Base-by-base conservation (phyloP, 306 rosid genomes). In the Cucumis hystrix region DNA sequence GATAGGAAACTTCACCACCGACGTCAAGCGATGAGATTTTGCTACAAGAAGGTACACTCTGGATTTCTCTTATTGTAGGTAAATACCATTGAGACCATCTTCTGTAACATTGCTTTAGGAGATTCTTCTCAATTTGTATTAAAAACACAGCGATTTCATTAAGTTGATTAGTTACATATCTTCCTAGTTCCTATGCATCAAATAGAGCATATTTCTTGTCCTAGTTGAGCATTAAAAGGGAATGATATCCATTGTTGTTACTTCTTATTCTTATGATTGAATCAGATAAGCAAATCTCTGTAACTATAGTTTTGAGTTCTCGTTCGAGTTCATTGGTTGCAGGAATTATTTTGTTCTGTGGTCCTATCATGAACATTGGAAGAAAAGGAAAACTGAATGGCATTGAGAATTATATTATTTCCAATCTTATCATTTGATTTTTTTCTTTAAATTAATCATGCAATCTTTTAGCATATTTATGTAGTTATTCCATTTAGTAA, bases 1-100 rank as follows among this genome's bases (percentile, higher is more conserved):
- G 83, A 47, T 88, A 76, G 80, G 77, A 80, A 82, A 78, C 79
- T 40, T 59, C 62, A 54, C 18, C 77, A 54, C 10, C 75, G 5
- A 40, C 8, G 4, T 16, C 49, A n/a, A 71, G 60, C 61, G 6
- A 72, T 10, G 39, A 72, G 14, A 49, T 72, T 51, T 72, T 72
- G 76, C 76, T 72, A 28, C 76, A 51, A 28, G 23, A 45, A 69
- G 76, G 76, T 30, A 54, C 63, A 33, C 45, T 30, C 49, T 73
- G 28, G 20, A 51, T 54, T 51, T 72, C 40, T 70, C 59, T 70
- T 51, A 70, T 47, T 45, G 75, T 69, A 16, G 71, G 55, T 23
- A 68, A 68, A 65, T 68, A 12, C 56, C 56, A 43, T 47, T 25
- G 41, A 49, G 76, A 15, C 41, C 40, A 47, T 71, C 41, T 71